Percentiles rank a stretch among this genome's conserved stretches.
phyloP scores from a whole-genome alignment of 768 basidiomycete genomes.

The Hygrocybe coccinea region DNA sequence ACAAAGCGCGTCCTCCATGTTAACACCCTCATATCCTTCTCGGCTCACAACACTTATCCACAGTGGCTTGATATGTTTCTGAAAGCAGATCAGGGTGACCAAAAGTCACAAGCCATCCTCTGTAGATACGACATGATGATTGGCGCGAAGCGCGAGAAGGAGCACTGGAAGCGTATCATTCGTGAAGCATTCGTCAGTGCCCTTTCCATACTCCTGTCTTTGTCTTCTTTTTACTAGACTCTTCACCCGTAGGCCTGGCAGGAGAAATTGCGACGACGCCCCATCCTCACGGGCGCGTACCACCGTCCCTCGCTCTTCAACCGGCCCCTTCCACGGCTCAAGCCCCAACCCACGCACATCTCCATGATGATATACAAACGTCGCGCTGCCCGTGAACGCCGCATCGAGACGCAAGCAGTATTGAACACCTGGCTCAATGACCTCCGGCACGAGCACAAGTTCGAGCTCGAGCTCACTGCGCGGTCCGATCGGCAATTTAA shows the following conservation, averaged over 20 bases:
- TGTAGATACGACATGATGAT: constrained; percentile 58
- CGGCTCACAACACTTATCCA: not conserved
- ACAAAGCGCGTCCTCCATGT: constrained; percentile 49
- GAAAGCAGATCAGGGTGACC: constrained; percentile 51
- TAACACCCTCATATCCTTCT: not conserved
- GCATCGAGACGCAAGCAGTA: constrained; percentile 34
- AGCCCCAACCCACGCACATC: constrained; percentile 71
- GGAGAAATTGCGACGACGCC: constrained; percentile 47
- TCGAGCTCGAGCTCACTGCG: constrained; percentile 29
- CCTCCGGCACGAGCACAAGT: constrained; percentile 31
- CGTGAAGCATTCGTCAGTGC: constrained; percentile 49
- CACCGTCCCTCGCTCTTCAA: constrained; percentile 62
- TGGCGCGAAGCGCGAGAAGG: constrained; percentile 44
- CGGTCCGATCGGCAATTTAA: constrained; percentile 9
- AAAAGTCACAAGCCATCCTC: constrained; percentile 42
- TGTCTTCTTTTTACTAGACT: not conserved
- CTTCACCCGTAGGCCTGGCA: constrained; percentile 49
- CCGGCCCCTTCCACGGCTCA: constrained; percentile 71
- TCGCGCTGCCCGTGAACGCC: constrained; percentile 33
- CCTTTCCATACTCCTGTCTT: not conserved
- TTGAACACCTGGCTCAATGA: constrained; percentile 30
- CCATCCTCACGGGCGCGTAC: constrained; percentile 67
- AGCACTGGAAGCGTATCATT: constrained; percentile 42
- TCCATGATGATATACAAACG: constrained; percentile 61
- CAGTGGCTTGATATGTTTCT: constrained; percentile 61